Evolutionary conservation across 2,329 filamentous ascomycete genomes (phyloP).

Genomic region (Alternaria longipes): DNA sequence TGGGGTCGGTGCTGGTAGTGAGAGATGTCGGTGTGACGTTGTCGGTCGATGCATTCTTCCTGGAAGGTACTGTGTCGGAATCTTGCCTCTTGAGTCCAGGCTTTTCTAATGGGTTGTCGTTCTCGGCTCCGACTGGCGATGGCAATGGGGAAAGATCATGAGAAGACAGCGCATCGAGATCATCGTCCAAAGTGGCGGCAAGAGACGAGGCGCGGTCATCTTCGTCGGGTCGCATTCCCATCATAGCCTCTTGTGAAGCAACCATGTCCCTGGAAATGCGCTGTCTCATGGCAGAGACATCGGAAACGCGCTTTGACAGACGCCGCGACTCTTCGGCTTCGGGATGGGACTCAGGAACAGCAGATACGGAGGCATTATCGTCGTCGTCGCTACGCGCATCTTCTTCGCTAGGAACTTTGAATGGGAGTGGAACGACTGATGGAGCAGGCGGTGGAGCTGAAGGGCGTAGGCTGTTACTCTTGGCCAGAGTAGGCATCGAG

Average conservation of each 20-base stretch:
- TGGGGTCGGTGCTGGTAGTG: constrained; percentile 47
- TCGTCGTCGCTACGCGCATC: constrained; percentile 57
- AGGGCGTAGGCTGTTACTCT: constrained; percentile 34
- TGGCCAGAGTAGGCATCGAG: constrained; percentile 4
- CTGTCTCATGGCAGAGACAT: constrained; percentile 42
- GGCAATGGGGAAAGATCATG: constrained; percentile 40
- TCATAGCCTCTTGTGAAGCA: constrained; percentile 50
- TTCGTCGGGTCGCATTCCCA: constrained; percentile 46
- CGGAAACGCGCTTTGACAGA: constrained; percentile 50
- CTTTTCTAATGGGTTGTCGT: constrained; percentile 3
- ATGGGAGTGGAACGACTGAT: constrained; percentile 71
- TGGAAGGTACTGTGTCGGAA: not conserved
- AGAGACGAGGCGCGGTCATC: constrained; percentile 59
- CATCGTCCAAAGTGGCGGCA: constrained; percentile 67
- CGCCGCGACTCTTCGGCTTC: constrained; percentile 30
- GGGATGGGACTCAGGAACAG: constrained; percentile 49
- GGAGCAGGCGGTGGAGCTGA: constrained; percentile 58
- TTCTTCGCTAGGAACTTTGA: constrained; percentile 64
- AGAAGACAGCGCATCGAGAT: constrained; percentile 54
- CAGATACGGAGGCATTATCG: constrained; percentile 66
- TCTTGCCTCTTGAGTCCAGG: not conserved
- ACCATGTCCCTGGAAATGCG: constrained; percentile 28
- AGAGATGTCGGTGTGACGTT: constrained; percentile 20
- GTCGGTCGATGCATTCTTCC: not conserved
- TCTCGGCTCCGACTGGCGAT: constrained; percentile 35